phyloP scores from a whole-genome alignment of 768 basidiomycete genomes.

The Phaffia australis region DNA sequence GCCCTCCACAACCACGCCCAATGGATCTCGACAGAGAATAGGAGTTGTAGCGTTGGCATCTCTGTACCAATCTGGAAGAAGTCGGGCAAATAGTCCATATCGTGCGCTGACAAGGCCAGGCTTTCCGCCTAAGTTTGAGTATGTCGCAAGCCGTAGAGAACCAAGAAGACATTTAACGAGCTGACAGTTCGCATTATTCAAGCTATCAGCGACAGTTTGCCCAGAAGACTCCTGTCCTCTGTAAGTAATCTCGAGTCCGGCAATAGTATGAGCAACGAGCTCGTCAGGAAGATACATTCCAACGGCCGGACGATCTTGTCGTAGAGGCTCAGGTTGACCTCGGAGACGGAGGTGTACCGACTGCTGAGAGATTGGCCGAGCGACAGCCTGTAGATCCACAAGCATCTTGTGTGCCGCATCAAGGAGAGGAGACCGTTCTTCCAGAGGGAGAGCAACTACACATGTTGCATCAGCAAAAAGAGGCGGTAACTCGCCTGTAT shows the following conservation, averaged over 20 bases:
- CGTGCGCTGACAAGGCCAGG: constrained; percentile 15
- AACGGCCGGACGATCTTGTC: constrained; percentile 47
- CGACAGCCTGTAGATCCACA: constrained; percentile 68
- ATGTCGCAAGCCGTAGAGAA: constrained; percentile 43
- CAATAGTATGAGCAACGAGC: constrained; percentile 75
- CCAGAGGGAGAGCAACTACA: constrained; percentile 13
- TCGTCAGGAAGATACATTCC: constrained; percentile 89
- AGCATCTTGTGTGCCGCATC: constrained; percentile 66
- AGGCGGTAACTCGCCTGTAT: constrained; percentile 36
- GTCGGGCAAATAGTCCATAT: constrained; percentile 57
- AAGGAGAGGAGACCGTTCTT: constrained; percentile 33
- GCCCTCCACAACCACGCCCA: constrained; percentile 77
- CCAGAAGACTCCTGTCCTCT: constrained; percentile 50
- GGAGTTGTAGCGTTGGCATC: constrained; percentile 74
- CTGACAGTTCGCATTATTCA: constrained; percentile 64
- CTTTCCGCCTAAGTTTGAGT: constrained; percentile 9
- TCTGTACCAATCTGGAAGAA: constrained; percentile 86
- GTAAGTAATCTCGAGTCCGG: constrained; percentile 65
- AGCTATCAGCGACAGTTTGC: constrained; percentile 55
- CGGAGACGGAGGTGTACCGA: constrained; percentile 65
- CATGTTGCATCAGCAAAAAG: constrained; percentile 34
- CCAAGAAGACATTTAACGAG: constrained; percentile 68
- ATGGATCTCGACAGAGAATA: constrained; percentile 76
- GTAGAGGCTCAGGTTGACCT: constrained; percentile 43
- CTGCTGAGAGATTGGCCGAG: constrained; percentile 72